Conservation (phyloP, 768 basidiomycete genomes). For the Suillus paluster region DNA sequence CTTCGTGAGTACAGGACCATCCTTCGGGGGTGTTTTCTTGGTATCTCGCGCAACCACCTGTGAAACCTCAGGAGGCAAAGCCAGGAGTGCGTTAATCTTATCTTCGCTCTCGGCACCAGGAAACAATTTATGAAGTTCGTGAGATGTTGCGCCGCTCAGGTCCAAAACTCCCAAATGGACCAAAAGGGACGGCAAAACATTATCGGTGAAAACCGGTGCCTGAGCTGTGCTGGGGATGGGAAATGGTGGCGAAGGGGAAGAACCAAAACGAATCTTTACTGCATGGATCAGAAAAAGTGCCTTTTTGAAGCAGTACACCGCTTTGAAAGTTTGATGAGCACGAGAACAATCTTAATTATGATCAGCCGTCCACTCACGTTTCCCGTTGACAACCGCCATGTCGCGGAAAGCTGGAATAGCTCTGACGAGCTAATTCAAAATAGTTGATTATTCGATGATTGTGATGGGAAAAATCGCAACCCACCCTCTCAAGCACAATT, state of each 20-base stretch:
- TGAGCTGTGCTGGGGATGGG: constrained; percentile 62
- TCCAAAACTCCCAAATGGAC: constrained; percentile 78
- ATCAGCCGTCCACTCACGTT: constrained; percentile 48
- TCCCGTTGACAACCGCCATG: constrained; percentile 66
- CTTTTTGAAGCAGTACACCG: constrained; percentile 91
- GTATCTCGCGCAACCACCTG: constrained; percentile 9
- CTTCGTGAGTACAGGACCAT: constrained; percentile 57
- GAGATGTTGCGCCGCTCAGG: constrained; percentile 49
- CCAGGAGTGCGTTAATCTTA: constrained; percentile 46
- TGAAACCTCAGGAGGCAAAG: constrained; percentile 19
- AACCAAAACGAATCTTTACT: constrained; percentile 67
- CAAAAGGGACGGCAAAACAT: constrained; percentile 83
- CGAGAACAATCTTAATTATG: constrained; percentile 5
- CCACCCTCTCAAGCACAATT: constrained; percentile 64
- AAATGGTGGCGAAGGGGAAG: constrained; percentile 55
- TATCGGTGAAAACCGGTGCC: constrained; percentile 77
- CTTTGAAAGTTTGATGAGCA: constrained; percentile 38
- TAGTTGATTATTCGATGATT: constrained; percentile 7
- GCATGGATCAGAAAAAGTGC: constrained; percentile 82
- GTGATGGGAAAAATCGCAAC: constrained; percentile 19
- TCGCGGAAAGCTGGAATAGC: constrained; percentile 86
- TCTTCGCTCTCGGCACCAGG: constrained; percentile 46
- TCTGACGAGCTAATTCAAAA: constrained; percentile 57
- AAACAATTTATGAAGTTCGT: constrained; percentile 52
- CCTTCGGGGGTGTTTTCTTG: constrained; percentile 34